These are phyloP conservation scores for Globisporangium rhizosaccharum DNA, from an alignment of 352 stramenopile genomes.

Conservation along the genomic window DNA sequence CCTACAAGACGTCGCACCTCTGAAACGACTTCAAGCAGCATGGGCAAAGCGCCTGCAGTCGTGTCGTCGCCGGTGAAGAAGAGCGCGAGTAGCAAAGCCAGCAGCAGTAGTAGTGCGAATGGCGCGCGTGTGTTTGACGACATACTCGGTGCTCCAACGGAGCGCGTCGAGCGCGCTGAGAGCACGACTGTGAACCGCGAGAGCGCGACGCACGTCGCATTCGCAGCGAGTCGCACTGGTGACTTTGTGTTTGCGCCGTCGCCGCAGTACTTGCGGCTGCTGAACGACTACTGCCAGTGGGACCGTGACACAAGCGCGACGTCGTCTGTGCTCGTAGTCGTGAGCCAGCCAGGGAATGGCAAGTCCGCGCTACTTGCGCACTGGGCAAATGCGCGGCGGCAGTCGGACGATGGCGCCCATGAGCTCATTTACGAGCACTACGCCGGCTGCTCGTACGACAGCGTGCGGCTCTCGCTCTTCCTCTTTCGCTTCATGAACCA, in stretches of 20 bases:
- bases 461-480: slow-evolving; percentile 77
- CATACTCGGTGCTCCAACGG: slow-evolving; percentile 6
- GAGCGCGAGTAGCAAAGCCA: not conserved
- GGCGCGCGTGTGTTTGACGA: slow-evolving; percentile 21
- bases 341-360: slow-evolving; percentile 56
- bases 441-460: slow-evolving; percentile 76
- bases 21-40: too few species aligned
- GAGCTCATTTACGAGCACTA: slow-evolving; percentile 85
- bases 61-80: slow-evolving; percentile 27
- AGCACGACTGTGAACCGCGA: slow-evolving; percentile 71
- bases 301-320: slow-evolving; percentile 12
- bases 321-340: slow-evolving; percentile 52
- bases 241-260: slow-evolving; percentile 66
- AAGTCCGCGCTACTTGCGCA: slow-evolving; percentile 78
- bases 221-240: slow-evolving; percentile 61
- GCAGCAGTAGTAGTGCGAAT: slow-evolving; percentile 5
- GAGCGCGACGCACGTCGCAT: slow-evolving; percentile 65
- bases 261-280: slow-evolving; percentile 52
- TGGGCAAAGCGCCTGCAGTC: slow-evolving; percentile 21
- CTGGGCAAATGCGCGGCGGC: slow-evolving; percentile 49
- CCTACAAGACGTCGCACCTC: too few species aligned
- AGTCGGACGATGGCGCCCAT: slow-evolving; percentile 20
- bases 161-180: slow-evolving; percentile 35
- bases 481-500: slow-evolving; percentile 81
- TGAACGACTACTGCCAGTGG: slow-evolving; percentile 70